Base-by-base conservation (phyloP, 768 basidiomycete species). In the Cubamyces sp. region DNA sequence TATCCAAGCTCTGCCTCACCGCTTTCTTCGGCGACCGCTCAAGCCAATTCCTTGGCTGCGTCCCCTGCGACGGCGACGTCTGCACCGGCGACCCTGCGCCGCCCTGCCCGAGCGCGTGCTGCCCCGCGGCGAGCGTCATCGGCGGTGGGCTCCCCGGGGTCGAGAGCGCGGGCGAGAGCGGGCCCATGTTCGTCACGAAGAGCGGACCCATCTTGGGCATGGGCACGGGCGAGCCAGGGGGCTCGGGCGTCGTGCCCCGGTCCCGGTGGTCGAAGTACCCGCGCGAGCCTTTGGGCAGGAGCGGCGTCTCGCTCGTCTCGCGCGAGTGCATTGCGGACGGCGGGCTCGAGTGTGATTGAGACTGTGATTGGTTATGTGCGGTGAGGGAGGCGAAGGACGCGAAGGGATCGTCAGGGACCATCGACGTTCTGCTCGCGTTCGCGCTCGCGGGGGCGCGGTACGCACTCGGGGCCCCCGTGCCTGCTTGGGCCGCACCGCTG, bases 181-280 rank as follows among this genome's bases (percentile, higher is more conserved):
- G 60, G 52, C 54, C 67, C 62, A 66, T 64, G 57, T 70, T 70
- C 50, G 65, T 64, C 28, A 70, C 64, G 41, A 65, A 65, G 25
- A 70, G 60, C 60, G 66, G 67, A 18, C 63, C 64, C 23, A 64
- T 50, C 25, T 23, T 49, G 23, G 64, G 66, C 41, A 63, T 26
- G 7, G 63, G 57, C 53, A 59, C 45, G 25, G 61, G 64, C 46
- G 45, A 64, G 50, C 55, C 63, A 3, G 63, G 63, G 23, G 54
- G 40, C 42, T 51, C 49, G 40, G 48, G 48, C 47, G 34, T 51
- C 37, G 60, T 18, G 49, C 42, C 55, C 37, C 57, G 51, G 30
- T 23, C 37, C n/a, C n/a, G 34, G 49, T 41, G 45, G 26, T 58
- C 60, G 46, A 30, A 41, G 53, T 53, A 50, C 40, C 56, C 57